phyloP scores from a whole-genome alignment of 192 early-diverging fungal species.

The Backusella australiensis region DNA sequence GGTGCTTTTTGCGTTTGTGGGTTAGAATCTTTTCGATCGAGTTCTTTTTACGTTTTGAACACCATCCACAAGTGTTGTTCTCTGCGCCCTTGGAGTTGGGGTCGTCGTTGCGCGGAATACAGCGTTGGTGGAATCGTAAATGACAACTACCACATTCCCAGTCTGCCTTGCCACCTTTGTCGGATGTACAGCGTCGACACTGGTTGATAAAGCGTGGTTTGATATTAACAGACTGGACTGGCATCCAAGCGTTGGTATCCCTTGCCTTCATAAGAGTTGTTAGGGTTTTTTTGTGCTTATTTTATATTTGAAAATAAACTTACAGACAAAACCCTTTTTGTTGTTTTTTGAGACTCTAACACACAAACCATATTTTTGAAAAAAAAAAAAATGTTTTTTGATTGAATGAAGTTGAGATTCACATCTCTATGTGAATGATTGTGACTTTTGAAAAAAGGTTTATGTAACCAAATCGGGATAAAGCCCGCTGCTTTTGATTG shows the following conservation, averaged over 20 bases:
- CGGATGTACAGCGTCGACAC: neutral
- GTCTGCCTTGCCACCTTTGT: neutral
- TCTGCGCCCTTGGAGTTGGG: neutral
- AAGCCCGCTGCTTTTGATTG: neutral
- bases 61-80: neutral
- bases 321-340: neutral
- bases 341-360: neutral
- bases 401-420: neutral
- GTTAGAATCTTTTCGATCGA: neutral
- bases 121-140: neutral
- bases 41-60: neutral
- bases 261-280: neutral
- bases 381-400: neutral
- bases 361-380: neutral
- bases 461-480: neutral
- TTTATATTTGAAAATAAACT: neutral
- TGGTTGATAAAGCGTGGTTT: neutral
- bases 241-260: neutral
- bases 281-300: neutral
- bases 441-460: neutral
- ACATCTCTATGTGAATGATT: neutral
- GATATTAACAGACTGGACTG: neutral
- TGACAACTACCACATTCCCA: neutral
- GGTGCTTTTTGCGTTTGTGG: neutral
- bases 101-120: neutral